A percentile compares a stretch with the other conserved stretches of the same genome.
phyloP scores from a whole-genome alignment of 1,284 basidiomycete species.

The Puccinia brachypodii region DNA sequence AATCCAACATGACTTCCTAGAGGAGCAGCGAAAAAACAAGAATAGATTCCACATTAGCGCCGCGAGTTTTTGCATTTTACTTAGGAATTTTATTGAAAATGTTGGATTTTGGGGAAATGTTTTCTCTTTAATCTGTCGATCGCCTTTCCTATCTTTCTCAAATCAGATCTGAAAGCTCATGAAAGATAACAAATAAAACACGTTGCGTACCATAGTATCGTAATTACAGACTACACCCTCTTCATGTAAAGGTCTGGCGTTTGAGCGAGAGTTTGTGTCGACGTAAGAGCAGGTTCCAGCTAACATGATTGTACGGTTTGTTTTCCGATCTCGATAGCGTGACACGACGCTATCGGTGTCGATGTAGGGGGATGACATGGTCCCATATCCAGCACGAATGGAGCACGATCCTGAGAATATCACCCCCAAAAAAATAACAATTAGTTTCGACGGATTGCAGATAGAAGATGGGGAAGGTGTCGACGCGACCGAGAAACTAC shows the following conservation, averaged over 20 bases:
- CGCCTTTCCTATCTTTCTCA: background rate
- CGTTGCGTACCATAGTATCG: conserved; percentile 75
- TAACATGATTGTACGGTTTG: conserved; percentile 73
- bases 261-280: conserved; percentile 75
- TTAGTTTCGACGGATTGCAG: background rate
- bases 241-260: conserved; percentile 79
- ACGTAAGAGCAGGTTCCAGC: conserved; percentile 81
- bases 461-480: background rate
- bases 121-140: background rate
- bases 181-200: background rate
- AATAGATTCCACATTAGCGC: too few species aligned
- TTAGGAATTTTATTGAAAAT: background rate
- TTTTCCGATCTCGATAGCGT: conserved; percentile 82
- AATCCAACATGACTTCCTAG: conserved; percentile 46
- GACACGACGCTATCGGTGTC: conserved; percentile 71
- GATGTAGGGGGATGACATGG: conserved; percentile 59
- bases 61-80: background rate
- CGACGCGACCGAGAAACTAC: conserved; percentile 39
- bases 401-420: conserved; percentile 66
- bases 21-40: background rate
- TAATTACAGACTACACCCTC: conserved; percentile 84
- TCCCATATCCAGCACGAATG: conserved; percentile 81
- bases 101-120: background rate
- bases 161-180: conserved; percentile 18
- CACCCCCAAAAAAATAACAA: background rate